Percentiles rank a stretch among this genome's conserved stretches.
phyloP scores from a whole-genome alignment of 495 filamentous ascomycete genomes.

The Clohesyomyces aquaticus region DNA sequence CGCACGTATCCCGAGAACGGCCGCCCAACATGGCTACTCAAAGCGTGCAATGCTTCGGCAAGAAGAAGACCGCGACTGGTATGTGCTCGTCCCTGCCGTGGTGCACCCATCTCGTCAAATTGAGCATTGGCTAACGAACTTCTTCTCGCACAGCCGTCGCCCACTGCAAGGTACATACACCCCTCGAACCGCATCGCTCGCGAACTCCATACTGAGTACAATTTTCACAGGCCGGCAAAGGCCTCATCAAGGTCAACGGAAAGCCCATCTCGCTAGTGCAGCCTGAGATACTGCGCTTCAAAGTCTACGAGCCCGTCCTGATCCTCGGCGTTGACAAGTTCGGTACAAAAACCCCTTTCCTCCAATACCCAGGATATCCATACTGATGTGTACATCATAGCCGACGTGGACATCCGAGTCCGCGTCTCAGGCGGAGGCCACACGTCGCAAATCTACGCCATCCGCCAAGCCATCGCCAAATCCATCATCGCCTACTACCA shows the following conservation, averaged over 20 bases:
- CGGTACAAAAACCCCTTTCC: slow-evolving; percentile 46
- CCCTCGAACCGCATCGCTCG: slow-evolving; percentile 8
- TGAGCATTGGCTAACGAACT: slow-evolving; percentile 37
- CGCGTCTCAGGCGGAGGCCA: slow-evolving; percentile 97
- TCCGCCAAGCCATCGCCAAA: slow-evolving; percentile 98
- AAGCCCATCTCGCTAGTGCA: slow-evolving; percentile 90
- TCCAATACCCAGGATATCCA: background rate
- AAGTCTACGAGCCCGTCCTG: slow-evolving; percentile 98
- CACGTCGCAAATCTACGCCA: slow-evolving; percentile 97
- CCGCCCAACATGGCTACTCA: slow-evolving; percentile 39
- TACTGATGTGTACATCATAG: slow-evolving; percentile 27
- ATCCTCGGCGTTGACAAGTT: slow-evolving; percentile 97
- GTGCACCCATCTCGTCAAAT: too few species aligned
- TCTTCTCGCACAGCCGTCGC: slow-evolving; percentile 67
- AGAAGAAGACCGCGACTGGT: slow-evolving; percentile 52
- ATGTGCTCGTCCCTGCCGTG: too few species aligned
- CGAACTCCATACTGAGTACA: slow-evolving; percentile 43
- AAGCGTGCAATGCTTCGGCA: slow-evolving; percentile 93
- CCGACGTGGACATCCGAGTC: slow-evolving; percentile 94
- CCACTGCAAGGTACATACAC: slow-evolving; percentile 83
- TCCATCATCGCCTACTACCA: slow-evolving; percentile 98
- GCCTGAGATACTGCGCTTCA: slow-evolving; percentile 96
- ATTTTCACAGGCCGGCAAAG: slow-evolving; percentile 73
- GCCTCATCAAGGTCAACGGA: slow-evolving; percentile 98
- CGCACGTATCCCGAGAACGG: slow-evolving; percentile 30